Evolutionary conservation across 257 asterid genomes (phyloP), one percentile per base, ranked within the genome.

Genomic region (Scutellaria minor): DNA sequence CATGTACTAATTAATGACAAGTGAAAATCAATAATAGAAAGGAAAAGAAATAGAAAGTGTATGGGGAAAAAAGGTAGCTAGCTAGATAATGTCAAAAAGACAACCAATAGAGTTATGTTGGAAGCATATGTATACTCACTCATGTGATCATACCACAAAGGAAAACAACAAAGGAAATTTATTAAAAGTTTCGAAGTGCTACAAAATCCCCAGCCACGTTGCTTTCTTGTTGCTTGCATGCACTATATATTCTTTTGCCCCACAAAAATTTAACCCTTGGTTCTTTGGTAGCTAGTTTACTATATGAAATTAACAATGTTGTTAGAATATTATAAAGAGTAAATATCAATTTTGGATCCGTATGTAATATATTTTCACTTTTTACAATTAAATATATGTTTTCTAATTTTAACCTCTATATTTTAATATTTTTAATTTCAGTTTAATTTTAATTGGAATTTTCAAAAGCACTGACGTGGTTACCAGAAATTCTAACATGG

Each of bases 141-240:
- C 37, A 27, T 54, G 66, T 44, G 47, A 68, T 53, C 63, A 41
- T 65, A 39, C 51, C 45, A 59, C 39, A 46, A 27, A 20, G 5
- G 10, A 52, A 31, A 31, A 31, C 40, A 31, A 31, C 57, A 48
- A 66, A 50, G 1, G 15, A 9, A 48, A 45, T 39, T 44, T 24
- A 37, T 63, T 5, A 41, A 47, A 48, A 56, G 10, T 31, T 39
- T 11, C 41, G 9, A 41, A 72, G 41, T 44, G 62, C 58, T 62
- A 54, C 75, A 51, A 62, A 62, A 50, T 63, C 45, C 77, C 77
- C 72, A 64, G 62, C 71, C 70, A 72, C 64, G 39, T 72, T 39
- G 71, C 70, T 72, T 63, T 63, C 71, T 62, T 62, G 62, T 58
- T 66, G 37, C 37, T 22, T 22, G 42, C 70, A 10, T 71, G 24